phyloP scores from a whole-genome alignment of 1,284 basidiomycete species.

The Inonotus obliquus region DNA sequence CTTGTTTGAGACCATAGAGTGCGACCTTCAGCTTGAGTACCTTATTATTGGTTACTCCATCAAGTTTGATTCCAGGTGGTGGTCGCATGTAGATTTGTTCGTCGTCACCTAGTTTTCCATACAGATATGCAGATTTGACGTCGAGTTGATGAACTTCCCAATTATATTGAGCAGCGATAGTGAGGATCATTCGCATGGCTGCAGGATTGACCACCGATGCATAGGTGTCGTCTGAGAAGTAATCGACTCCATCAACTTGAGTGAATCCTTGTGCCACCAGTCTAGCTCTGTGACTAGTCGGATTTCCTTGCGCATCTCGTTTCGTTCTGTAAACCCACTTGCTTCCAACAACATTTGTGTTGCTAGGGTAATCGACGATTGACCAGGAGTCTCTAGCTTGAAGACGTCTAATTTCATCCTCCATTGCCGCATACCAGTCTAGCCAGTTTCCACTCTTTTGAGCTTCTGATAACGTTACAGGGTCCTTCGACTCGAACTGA shows the following conservation, averaged over 20 bases:
- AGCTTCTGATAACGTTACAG: constrained; percentile 23
- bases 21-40: constrained; percentile 21
- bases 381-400: constrained; percentile 25
- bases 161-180: constrained; percentile 23
- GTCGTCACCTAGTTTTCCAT: constrained; percentile 24
- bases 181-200: constrained; percentile 31
- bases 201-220: constrained; percentile 34
- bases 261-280: constrained; percentile 40
- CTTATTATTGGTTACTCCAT: too few relatives aligned
- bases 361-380: constrained; percentile 23
- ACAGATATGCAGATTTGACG: constrained; percentile 30
- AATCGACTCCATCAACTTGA: constrained; percentile 38
- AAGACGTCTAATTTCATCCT: constrained; percentile 26
- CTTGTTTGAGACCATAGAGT: constrained; percentile 27
- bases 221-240: constrained; percentile 37
- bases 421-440: constrained; percentile 29
- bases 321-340: constrained; percentile 37
- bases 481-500: constrained; percentile 18
- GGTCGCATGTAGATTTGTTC: constrained; percentile 31
- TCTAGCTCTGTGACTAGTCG: constrained; percentile 32
- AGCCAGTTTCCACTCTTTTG: constrained; percentile 23
- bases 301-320: constrained; percentile 27
- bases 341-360: constrained; percentile 25
- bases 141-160: constrained; percentile 28
- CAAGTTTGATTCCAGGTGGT: constrained; percentile 21